Percentiles rank a stretch among this genome's conserved stretches.
These are phyloP conservation scores for Hevea brasiliensis DNA, from an alignment of 345 rosid genomes.

Conservation along the genomic window DNA sequence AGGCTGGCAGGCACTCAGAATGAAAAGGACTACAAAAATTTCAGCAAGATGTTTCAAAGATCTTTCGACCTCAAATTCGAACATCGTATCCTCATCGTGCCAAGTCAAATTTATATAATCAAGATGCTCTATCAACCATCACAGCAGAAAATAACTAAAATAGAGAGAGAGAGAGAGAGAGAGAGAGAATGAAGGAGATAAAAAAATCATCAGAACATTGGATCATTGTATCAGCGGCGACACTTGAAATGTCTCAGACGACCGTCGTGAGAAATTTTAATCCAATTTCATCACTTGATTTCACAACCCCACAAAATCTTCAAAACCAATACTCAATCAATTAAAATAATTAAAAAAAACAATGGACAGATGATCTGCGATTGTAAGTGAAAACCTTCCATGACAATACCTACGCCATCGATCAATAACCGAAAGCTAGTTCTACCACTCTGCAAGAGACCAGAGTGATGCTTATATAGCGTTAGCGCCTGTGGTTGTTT, in stretches of 20 bases:
- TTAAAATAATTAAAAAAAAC: too few relatives aligned
- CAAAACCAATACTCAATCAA: too few relatives aligned
- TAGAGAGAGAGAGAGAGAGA: too few relatives aligned
- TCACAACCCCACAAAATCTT: not conserved
- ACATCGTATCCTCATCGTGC: conserved; percentile 35
- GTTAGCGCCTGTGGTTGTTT: not conserved
- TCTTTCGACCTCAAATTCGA: conserved; percentile 22
- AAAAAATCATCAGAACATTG: conserved; percentile 39
- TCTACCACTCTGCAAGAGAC: not conserved
- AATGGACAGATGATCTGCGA: too few relatives aligned
- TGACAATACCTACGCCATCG: not conserved
- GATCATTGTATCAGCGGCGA: conserved; percentile 40
- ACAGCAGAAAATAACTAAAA: not conserved
- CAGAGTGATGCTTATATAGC: not conserved
- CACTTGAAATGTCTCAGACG: conserved; percentile 57
- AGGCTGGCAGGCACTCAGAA: conserved; percentile 49
- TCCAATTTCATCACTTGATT: conserved; percentile 56
- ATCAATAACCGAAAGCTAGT: too few relatives aligned
- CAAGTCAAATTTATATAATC: not conserved
- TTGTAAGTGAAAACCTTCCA: too few relatives aligned
- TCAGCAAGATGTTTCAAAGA: conserved; percentile 20
- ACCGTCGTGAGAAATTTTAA: conserved; percentile 67
- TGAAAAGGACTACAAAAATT: conserved; percentile 40
- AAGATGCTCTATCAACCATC: too few relatives aligned
- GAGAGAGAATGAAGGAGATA: too few relatives aligned